Evolutionary conservation across 2,329 filamentous ascomycete species (phyloP), one percentile per base, ranked within the genome.

Genomic region (Colletotrichum sp.): DNA sequence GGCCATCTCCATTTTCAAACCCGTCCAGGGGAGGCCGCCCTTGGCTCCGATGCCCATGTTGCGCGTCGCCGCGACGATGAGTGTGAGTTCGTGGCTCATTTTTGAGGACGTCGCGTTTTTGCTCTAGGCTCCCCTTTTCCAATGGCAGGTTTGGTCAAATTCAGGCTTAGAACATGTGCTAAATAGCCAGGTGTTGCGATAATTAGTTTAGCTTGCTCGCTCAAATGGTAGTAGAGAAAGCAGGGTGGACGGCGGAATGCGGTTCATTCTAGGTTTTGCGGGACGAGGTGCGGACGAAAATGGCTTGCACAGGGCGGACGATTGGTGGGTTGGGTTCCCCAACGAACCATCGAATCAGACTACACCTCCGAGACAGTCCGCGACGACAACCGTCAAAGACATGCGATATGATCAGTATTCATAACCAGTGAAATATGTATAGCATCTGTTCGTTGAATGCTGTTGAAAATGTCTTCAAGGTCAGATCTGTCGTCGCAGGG

Each of bases 21-120:
- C 93, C 0, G 93, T 94, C 97, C 97, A 99, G 6, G 97, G 97
- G 69, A 99, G 91, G 5, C 88, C 89, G 74, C 95, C 95, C 73
- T 89, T 88, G 61, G 90, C 88, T 73, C 97, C 97, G 79, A 99
- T 98, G 81, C 97, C 97, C 87, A 98, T 94, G 79, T 88, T 91
- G 66, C 93, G 92, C n/a, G 96, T 98, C 21, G 96, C 93, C n/a
- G 95, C 96, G 79, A 98, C 95, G 83, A 98, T 93, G 79, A 98
- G 90, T n/a, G 95, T 98, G 68, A 98, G 87, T 77, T 95, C 92
- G 75, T 76, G 55, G 66, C 61, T 69, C 65, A 76, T 73, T 61
- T 24, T 59, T 54, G 47, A 36, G 3, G 59, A 4, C 33, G 58
- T 38, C 6, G n/a, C 21, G 8, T 61, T 27, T 6, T 6, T 54